Base-by-base conservation (phyloP, 2,329 filamentous ascomycete species). In the Aciculosporium take region DNA sequence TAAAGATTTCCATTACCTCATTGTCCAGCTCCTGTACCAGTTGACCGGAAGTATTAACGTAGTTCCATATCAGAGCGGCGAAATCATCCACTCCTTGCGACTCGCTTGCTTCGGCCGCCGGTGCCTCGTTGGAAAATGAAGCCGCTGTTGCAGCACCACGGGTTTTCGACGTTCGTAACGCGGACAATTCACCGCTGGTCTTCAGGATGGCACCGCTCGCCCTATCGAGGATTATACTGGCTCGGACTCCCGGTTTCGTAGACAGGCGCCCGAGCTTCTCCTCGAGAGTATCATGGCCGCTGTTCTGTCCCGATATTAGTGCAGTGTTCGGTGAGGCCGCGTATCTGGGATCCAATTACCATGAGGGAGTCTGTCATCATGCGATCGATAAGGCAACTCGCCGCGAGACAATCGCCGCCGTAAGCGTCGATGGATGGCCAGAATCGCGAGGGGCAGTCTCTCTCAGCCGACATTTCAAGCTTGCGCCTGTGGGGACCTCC, bases 191-290 rank as follows among this genome's bases (percentile, higher is more conserved):
- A 37, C 84, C 84, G 41, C 75, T 82, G 6, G 79, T 83, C 55
- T 81, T 83, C 40, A 91, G 71, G 39, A 91, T 82, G 2, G 81
- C 72, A 40, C 83, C 84, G 18, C 74, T 80, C 12, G 72, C 63
- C 43, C 82, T 76, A 51, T 87, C 82, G 32, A 91, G 68, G 41
- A 86, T 75, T 37, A 91, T 70, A 42, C 82, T 83, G 51, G 81
- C 83, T 57, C 83, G 82, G 39, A 91, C 84, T 46, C 82, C 83
- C 24, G 81, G 73, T 54, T 89, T 89, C 56, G 81, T 81, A 31
- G 81, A 77, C 34, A 91, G 68, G 15, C 81, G 78, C 36, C 72
- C 74, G 45, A 88, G 72, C 46, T 74, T 64, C 65, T 77, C 73
- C 40, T 76, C 72, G 45, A 84, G 71, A 32, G 72, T 74, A 51